Conservation (phyloP, 2,329 filamentous ascomycete species). For the Graphilbum ipis-grandicollis region DNA sequence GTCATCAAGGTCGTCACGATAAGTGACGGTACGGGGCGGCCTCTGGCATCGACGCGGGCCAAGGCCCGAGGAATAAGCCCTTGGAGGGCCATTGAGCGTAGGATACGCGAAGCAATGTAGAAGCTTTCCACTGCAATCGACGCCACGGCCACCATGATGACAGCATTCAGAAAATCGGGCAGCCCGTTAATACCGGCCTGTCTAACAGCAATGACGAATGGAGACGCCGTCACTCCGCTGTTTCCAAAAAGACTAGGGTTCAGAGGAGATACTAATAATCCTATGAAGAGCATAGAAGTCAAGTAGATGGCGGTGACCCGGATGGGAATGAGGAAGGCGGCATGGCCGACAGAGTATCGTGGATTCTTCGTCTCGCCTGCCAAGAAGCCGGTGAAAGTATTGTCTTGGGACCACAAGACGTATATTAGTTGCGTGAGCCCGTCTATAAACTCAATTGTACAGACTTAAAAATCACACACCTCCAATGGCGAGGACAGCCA, state of each 20-base stretch:
- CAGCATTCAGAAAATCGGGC: not conserved
- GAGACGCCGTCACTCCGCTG: not conserved
- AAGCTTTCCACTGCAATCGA: conserved; percentile 42
- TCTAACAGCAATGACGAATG: not conserved
- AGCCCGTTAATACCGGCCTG: not conserved
- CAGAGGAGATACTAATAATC: not conserved
- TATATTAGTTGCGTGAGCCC: too few species aligned
- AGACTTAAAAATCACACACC: not conserved
- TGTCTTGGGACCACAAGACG: not conserved
- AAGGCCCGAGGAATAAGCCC: conserved; percentile 38
- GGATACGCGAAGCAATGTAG: conserved; percentile 39
- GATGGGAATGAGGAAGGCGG: conserved; percentile 1
- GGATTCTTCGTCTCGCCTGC: conserved; percentile 1
- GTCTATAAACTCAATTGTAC: too few species aligned
- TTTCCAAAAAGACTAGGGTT: not conserved
- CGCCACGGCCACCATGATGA: conserved; percentile 11
- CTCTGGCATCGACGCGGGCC: conserved; percentile 36
- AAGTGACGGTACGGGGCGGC: conserved; percentile 34
- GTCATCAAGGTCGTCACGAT: conserved; percentile 13
- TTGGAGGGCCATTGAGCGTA: conserved; percentile 39
- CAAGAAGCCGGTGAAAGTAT: conserved; percentile 2
- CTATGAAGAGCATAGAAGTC: not conserved
- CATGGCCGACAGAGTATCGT: conserved; percentile 1
- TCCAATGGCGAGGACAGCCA: conserved; percentile 1
- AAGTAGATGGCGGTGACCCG: conserved; percentile 1